Conservation (phyloP, 257 asterid species). For the Mentha longifolia region DNA sequence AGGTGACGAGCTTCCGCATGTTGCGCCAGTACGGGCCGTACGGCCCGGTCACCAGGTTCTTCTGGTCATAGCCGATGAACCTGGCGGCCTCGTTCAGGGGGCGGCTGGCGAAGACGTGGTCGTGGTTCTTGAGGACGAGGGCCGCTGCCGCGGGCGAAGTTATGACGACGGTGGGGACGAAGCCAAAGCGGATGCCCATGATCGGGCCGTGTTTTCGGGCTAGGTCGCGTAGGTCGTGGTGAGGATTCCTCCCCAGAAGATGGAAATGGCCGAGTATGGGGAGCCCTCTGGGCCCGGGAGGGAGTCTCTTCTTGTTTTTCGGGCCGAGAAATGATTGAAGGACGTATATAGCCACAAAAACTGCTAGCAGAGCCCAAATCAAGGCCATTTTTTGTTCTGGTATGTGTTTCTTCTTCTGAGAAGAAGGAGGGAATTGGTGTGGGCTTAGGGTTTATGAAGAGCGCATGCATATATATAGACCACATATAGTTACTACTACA, state of each 20-base stretch:
- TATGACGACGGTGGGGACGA: constrained; percentile 17
- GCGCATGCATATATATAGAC: too few relatives aligned
- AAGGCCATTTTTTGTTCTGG: not conserved
- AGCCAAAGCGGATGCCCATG: constrained; percentile 29
- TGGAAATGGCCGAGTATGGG: constrained; percentile 8
- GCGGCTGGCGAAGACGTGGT: constrained; percentile 34
- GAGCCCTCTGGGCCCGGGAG: not conserved
- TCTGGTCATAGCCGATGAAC: not conserved
- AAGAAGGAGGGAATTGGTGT: not conserved
- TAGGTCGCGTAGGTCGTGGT: constrained; percentile 20
- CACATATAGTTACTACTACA: too few relatives aligned
- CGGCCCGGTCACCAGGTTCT: not conserved
- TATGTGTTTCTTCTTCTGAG: too few relatives aligned
- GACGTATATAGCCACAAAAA: not conserved
- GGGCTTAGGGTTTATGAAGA: not conserved
- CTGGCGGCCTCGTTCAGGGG: not conserved
- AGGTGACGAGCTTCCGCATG: not conserved
- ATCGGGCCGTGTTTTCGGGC: constrained; percentile 23
- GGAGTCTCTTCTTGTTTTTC: not conserved
- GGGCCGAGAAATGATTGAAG: not conserved
- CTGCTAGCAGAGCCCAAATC: not conserved
- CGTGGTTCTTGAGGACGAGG: constrained; percentile 31
- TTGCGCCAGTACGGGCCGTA: constrained; percentile 4
- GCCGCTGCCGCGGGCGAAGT: constrained; percentile 32
- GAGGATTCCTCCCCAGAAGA: constrained; percentile 1